Evolutionary conservation across 179 eudicot species (phyloP).

Genomic region (Corrigiola litoralis): DNA sequence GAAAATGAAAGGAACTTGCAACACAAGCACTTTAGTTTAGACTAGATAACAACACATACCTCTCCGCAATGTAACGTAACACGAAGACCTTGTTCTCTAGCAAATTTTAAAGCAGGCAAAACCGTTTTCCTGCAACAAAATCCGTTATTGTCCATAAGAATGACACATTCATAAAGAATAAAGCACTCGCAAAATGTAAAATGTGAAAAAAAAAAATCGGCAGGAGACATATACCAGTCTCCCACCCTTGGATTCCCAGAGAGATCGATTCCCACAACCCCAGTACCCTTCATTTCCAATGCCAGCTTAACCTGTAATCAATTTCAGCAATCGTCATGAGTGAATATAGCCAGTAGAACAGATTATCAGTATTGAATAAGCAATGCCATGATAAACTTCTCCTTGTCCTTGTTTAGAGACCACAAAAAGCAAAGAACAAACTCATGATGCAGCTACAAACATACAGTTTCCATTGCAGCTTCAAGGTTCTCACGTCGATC

Average conservation of each 20-base stretch:
- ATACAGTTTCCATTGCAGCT: slow-evolving; percentile 96
- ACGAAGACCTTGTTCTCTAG: slow-evolving; percentile 67
- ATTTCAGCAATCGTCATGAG: slow-evolving; percentile 7
- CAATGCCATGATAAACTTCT: neutral
- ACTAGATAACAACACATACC: slow-evolving; percentile 39
- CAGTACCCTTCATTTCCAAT: slow-evolving; percentile 59
- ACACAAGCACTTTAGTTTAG: neutral
- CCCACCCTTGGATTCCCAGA: slow-evolving; percentile 89
- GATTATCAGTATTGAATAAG: neutral
- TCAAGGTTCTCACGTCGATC: slow-evolving; percentile 80
- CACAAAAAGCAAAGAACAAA: neutral
- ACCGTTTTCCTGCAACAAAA: slow-evolving; percentile 56
- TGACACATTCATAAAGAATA: slow-evolving; percentile 5
- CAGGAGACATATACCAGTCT: slow-evolving; percentile 56
- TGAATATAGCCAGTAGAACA: neutral
- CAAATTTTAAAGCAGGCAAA: slow-evolving; percentile 79
- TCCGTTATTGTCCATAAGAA: neutral
- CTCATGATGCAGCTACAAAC: slow-evolving; percentile 14
- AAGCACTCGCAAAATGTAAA: neutral
- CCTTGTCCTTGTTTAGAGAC: neutral
- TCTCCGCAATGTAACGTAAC: slow-evolving; percentile 92
- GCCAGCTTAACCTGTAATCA: slow-evolving; percentile 72
- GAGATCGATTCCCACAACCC: slow-evolving; percentile 91
- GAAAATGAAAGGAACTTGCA: neutral
- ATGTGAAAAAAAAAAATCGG: neutral